These are phyloP conservation scores for Hymenoscyphus infarciens DNA, from an alignment of 2,329 filamentous ascomycete genomes.

Conservation along the genomic window DNA sequence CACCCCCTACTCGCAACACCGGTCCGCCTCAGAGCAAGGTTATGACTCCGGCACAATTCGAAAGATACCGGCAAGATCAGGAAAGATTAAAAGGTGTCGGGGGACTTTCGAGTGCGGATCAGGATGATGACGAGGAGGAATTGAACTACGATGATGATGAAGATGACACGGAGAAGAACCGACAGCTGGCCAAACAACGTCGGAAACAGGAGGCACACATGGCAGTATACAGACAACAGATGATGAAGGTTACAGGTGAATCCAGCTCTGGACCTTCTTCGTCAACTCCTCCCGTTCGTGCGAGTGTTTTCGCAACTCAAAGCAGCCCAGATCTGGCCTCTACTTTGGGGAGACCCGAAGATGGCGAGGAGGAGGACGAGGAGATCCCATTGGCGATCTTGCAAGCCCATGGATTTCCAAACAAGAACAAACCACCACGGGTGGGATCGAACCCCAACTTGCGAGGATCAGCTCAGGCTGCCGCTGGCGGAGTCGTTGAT, in stretches of 20 bases:
- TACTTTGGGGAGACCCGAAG: constrained; percentile 8
- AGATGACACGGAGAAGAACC: constrained; percentile 74
- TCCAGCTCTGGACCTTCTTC: constrained; percentile 37
- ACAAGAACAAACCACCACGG: constrained; percentile 68
- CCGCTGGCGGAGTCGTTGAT: constrained; percentile 47
- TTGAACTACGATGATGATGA: constrained; percentile 69
- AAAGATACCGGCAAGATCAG: constrained; percentile 73
- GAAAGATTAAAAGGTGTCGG: constrained; percentile 52
- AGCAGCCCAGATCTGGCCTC: constrained; percentile 58
- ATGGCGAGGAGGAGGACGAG: constrained; percentile 58
- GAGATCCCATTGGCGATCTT: constrained; percentile 84
- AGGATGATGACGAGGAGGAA: constrained; percentile 62
- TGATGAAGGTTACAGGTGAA: constrained; percentile 94
- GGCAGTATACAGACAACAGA: constrained; percentile 85
- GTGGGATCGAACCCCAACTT: constrained; percentile 70
- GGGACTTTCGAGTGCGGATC: constrained; percentile 46
- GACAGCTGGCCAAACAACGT: constrained; percentile 69
- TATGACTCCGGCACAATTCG: constrained; percentile 87
- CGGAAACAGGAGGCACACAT: constrained; percentile 88
- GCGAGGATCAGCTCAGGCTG: constrained; percentile 56
- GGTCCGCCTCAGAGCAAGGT: constrained; percentile 62
- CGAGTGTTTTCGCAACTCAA: constrained; percentile 54
- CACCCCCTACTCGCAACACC: constrained; percentile 2
- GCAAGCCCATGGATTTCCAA: constrained; percentile 84
- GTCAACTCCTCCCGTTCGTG: constrained; percentile 43